Percentiles rank a stretch among this genome's conserved stretches.
Conservation (phyloP, 371 early-diverging fungal species). For the Encephalitozoon romaleae region DNA sequence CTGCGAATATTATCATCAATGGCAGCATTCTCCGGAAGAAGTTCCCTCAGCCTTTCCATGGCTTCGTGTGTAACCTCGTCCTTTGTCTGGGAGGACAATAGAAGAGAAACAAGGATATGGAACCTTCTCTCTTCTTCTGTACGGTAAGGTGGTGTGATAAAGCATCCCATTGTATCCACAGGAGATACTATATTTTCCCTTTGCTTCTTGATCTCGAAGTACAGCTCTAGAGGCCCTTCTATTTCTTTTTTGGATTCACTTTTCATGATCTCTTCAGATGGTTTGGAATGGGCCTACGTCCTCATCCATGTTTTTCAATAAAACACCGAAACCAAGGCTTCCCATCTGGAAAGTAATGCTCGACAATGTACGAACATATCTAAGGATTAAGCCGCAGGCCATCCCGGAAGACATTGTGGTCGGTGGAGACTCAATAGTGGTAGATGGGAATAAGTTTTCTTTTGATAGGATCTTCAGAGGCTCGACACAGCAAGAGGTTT, state of each 20-base stretch:
- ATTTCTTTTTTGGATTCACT: background rate
- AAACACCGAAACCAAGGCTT: background rate
- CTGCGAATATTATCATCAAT: conserved; percentile 35
- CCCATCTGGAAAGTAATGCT: conserved; percentile 17
- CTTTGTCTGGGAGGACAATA: conserved; percentile 86
- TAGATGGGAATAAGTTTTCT: conserved; percentile 14
- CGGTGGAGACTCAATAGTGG: conserved; percentile 4
- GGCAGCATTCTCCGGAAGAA: conserved; percentile 66
- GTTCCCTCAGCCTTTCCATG: conserved; percentile 62
- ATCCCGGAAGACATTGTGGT: conserved; percentile 5
- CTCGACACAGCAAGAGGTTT: conserved; percentile 41
- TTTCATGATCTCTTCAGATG: background rate
- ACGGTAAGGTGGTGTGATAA: conserved; percentile 26
- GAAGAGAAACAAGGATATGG: conserved; percentile 75
- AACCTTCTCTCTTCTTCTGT: conserved; percentile 63
- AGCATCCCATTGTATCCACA: conserved; percentile 89
- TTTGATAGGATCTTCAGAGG: conserved; percentile 42
- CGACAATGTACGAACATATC: conserved; percentile 45
- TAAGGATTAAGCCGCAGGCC: conserved; percentile 34
- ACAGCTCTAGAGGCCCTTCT: background rate
- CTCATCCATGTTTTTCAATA: background rate
- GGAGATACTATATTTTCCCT: conserved; percentile 65
- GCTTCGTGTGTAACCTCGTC: conserved; percentile 66
- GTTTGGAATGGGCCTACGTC: background rate
- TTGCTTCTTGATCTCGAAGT: conserved; percentile 43